These are phyloP conservation scores for Actinomortierella wolfii DNA, from an alignment of 371 early-diverging fungal species.

Conservation along the genomic window DNA sequence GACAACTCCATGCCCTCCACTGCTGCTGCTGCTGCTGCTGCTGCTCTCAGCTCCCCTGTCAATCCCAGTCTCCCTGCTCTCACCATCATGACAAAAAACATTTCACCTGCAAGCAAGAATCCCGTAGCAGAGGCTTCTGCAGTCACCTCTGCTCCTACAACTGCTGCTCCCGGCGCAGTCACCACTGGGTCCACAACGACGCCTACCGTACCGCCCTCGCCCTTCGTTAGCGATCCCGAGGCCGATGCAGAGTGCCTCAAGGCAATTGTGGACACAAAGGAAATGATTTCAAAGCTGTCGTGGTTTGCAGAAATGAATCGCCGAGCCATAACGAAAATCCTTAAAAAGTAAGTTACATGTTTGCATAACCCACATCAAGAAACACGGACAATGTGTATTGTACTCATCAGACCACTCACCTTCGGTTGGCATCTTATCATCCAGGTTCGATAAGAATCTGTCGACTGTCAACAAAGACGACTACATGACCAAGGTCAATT, in stretches of 20 bases:
- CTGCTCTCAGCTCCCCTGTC: constrained; percentile 10
- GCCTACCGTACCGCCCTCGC: constrained; percentile 22
- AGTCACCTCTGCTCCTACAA: too few relatives aligned
- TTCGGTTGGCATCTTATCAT: background rate
- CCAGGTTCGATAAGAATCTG: constrained; percentile 69
- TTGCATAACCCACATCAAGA: background rate
- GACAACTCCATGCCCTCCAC: background rate
- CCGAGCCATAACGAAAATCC: constrained; percentile 70
- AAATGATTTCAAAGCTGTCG: constrained; percentile 60
- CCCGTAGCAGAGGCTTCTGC: background rate
- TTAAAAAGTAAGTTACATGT: constrained; percentile 78
- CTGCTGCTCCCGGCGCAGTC: too few relatives aligned
- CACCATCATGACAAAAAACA: background rate
- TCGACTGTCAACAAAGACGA: constrained; percentile 50
- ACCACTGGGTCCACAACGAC: background rate
- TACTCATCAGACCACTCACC: background rate
- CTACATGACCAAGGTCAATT: constrained; percentile 61
- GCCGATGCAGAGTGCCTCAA: constrained; percentile 59
- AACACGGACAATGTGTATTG: background rate
- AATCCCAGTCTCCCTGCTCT: background rate
- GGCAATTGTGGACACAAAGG: constrained; percentile 64
- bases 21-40: constrained; percentile 4
- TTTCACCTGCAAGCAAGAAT: background rate
- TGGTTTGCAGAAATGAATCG: constrained; percentile 71
- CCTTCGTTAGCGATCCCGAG: constrained; percentile 39